These are phyloP conservation scores for Mycena citricolor DNA, from an alignment of 1,284 basidiomycete genomes.

Conservation along the genomic window DNA sequence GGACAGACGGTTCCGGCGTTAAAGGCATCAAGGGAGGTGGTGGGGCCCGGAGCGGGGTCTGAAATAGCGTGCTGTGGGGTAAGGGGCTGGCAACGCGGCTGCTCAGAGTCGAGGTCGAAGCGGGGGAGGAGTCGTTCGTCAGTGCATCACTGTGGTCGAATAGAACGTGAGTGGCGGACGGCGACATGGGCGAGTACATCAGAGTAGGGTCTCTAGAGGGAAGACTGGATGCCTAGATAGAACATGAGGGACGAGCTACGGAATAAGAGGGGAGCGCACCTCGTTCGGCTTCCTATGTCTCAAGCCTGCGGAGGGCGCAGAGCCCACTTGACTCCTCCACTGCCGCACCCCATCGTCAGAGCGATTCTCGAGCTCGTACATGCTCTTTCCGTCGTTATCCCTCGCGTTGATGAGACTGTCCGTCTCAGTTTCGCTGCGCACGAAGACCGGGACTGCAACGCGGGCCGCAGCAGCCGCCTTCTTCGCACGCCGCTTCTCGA, in stretches of 20 bases:
- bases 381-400: conserved; percentile 22
- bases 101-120: conserved; percentile 33
- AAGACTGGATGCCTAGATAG: conserved; percentile 31
- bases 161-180: conserved; percentile 51
- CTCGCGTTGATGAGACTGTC: conserved; percentile 24
- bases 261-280: conserved; percentile 33
- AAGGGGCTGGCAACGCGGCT: conserved; percentile 26
- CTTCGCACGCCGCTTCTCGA: conserved; percentile 39
- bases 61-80: conserved; percentile 25
- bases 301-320: conserved; percentile 32
- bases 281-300: conserved; percentile 30
- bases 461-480: neutral
- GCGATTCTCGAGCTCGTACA: conserved; percentile 52
- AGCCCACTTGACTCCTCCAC: conserved; percentile 48
- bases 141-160: conserved; percentile 38
- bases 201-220: too few relatives aligned
- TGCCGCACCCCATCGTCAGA: conserved; percentile 50
- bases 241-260: neutral
- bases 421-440: neutral
- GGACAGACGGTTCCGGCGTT: conserved; percentile 19
- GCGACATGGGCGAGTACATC: conserved; percentile 45
- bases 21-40: conserved; percentile 14
- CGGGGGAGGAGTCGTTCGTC: conserved; percentile 31
- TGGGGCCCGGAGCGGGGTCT: conserved; percentile 11
- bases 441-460: neutral